Conservation (phyloP, 495 filamentous ascomycete genomes). For the Tuber microsphaerosporum region DNA sequence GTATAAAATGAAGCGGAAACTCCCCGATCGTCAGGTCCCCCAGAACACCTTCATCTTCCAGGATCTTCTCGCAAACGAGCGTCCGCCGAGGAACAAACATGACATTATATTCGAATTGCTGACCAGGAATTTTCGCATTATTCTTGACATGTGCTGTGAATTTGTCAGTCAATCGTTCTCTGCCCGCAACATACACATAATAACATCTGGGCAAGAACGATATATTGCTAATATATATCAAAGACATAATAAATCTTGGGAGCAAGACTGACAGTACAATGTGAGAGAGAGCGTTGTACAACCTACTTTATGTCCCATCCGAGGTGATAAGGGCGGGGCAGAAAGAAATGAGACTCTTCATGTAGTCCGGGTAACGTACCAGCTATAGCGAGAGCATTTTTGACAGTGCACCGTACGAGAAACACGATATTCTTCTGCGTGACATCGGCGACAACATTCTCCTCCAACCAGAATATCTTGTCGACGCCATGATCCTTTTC, state of each 20-base stretch:
- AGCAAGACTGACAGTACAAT: constrained; percentile 60
- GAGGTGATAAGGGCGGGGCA: constrained; percentile 1
- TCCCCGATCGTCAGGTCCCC: constrained; percentile 86
- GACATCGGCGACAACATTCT: constrained; percentile 76
- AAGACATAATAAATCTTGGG: constrained; percentile 53
- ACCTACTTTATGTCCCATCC: constrained; percentile 56
- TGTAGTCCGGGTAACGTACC: constrained; percentile 55
- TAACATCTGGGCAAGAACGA: constrained; percentile 19
- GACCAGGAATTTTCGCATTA: constrained; percentile 64
- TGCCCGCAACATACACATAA: constrained; percentile 35
- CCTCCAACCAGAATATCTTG: constrained; percentile 91
- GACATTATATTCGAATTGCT: constrained; percentile 74
- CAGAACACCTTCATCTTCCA: constrained; percentile 88
- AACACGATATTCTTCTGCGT: constrained; percentile 94
- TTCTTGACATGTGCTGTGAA: constrained; percentile 80
- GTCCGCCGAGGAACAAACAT: constrained; percentile 91
- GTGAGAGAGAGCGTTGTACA: constrained; percentile 53
- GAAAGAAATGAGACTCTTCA: background rate
- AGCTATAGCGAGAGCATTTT: constrained; percentile 73
- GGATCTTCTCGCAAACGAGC: constrained; percentile 77
- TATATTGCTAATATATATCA: constrained; percentile 18
- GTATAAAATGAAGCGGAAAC: constrained; percentile 79
- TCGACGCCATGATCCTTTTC: constrained; percentile 87
- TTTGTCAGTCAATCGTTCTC: constrained; percentile 16
- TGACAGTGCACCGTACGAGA: constrained; percentile 73